A percentile compares a stretch with the other conserved stretches of the same genome.
phyloP scores from a whole-genome alignment of 2,329 filamentous ascomycete genomes.

The Chaetomium sp. region DNA sequence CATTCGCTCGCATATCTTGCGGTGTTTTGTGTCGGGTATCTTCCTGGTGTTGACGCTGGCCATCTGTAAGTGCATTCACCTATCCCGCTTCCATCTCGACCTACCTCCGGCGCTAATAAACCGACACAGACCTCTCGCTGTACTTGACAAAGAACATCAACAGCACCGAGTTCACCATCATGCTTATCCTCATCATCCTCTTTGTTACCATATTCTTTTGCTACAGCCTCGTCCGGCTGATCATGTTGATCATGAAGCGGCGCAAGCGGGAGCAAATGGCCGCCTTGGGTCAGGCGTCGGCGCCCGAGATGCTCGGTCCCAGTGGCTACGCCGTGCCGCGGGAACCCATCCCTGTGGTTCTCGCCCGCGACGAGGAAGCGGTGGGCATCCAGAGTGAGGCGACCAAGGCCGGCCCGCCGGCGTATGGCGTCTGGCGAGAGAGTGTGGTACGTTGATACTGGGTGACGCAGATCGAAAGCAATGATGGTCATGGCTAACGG shows the following conservation, averaged over 20 bases:
- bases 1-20: slow-evolving; percentile 50
- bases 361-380: slow-evolving; percentile 68
- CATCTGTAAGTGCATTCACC: slow-evolving; percentile 52
- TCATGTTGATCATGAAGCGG: slow-evolving; percentile 55
- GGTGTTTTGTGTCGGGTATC: slow-evolving; percentile 58
- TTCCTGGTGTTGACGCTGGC: slow-evolving; percentile 54
- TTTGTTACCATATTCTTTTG: slow-evolving; percentile 72
- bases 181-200: slow-evolving; percentile 72
- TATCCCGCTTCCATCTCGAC: no score
- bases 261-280: slow-evolving; percentile 24
- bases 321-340: slow-evolving; percentile 64
- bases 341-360: slow-evolving; percentile 68
- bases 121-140: slow-evolving; percentile 60
- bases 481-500: neutral
- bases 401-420: slow-evolving; percentile 62
- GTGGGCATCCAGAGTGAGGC: slow-evolving; percentile 49
- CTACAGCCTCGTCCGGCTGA: slow-evolving; percentile 68
- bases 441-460: slow-evolving; percentile 60
- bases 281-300: slow-evolving; percentile 24
- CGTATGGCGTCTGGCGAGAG: slow-evolving; percentile 78
- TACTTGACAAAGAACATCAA: slow-evolving; percentile 58
- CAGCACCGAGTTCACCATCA: slow-evolving; percentile 67
- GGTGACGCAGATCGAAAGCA: neutral
- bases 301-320: slow-evolving; percentile 43
- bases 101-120: neutral